A percentile compares a stretch with the other conserved stretches of the same genome.
These are phyloP conservation scores for Alnus rubra DNA, from an alignment of 306 rosid species.

Conservation along the genomic window DNA sequence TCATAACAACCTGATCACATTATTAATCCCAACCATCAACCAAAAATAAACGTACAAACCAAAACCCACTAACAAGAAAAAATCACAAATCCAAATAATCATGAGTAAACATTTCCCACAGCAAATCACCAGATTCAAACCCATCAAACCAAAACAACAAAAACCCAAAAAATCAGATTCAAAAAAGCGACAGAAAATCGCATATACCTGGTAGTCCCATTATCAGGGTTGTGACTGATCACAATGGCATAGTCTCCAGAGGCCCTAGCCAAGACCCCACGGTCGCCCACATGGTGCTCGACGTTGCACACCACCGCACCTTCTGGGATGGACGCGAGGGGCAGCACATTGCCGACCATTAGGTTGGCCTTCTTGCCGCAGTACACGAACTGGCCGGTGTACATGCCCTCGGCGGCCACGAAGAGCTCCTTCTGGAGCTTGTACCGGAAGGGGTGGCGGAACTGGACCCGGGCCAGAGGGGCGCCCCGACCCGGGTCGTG, in stretches of 20 bases:
- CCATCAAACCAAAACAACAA: too few relatives aligned
- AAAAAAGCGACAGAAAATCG: too few relatives aligned
- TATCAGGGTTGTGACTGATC: conserved; percentile 77
- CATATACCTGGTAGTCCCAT: conserved; percentile 61
- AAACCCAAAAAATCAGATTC: too few relatives aligned
- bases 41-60: too few relatives aligned
- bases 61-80: not conserved
- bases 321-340: conserved; percentile 67
- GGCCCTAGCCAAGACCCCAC: conserved; percentile 68
- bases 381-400: conserved; percentile 71
- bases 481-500: conserved; percentile 91
- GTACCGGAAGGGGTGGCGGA: conserved; percentile 77
- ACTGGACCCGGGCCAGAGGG: conserved; percentile 68
- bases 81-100: not conserved
- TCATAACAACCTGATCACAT: too few relatives aligned
- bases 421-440: conserved; percentile 69
- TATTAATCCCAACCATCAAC: not conserved
- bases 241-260: conserved; percentile 83
- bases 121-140: not conserved
- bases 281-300: conserved; percentile 84
- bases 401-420: conserved; percentile 71
- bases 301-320: conserved; percentile 81
- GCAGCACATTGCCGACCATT: conserved; percentile 71
- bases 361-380: conserved; percentile 84
- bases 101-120: not conserved